These are phyloP conservation scores for Protea cynaroides DNA, from an alignment of 164 flowering plant species.

Conservation along the genomic window DNA sequence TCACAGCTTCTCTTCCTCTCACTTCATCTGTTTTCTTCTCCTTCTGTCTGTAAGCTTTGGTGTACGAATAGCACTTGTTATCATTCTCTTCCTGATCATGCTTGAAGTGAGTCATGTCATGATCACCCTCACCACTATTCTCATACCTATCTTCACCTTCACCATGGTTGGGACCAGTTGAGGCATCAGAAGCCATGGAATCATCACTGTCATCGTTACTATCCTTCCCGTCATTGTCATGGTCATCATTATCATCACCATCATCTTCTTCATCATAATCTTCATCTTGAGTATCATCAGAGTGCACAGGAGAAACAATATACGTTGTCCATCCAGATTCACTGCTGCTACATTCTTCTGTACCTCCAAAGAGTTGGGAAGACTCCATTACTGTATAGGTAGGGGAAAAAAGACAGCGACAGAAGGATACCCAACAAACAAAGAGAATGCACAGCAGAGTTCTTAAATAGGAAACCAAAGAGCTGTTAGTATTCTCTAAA, in stretches of 20 bases:
- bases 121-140: background rate
- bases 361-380: conserved; percentile 27
- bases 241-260: conserved; percentile 2
- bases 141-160: background rate
- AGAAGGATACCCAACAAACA: conserved; percentile 7
- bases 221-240: background rate
- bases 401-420: conserved; percentile 5
- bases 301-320: conserved; percentile 50
- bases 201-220: conserved; percentile 42
- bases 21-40: conserved; percentile 11
- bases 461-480: background rate
- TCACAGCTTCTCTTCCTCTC: conserved; percentile 7
- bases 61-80: conserved; percentile 12
- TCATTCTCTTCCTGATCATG: conserved; percentile 8
- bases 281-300: conserved; percentile 23
- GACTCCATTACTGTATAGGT: conserved; percentile 35
- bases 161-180: conserved; percentile 50
- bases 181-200: conserved; percentile 86
- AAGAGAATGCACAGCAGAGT: conserved; percentile 13
- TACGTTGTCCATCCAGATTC: conserved; percentile 95
- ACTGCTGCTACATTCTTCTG: conserved; percentile 42
- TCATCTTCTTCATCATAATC: conserved; percentile 10
- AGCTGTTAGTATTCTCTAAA: background rate
- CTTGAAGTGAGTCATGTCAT: conserved; percentile 6
- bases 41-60: conserved; percentile 17